Evolutionary conservation across 345 rosid species (phyloP), one percentile per base, ranked within the genome.

Genomic region (Geranium brycei): DNA sequence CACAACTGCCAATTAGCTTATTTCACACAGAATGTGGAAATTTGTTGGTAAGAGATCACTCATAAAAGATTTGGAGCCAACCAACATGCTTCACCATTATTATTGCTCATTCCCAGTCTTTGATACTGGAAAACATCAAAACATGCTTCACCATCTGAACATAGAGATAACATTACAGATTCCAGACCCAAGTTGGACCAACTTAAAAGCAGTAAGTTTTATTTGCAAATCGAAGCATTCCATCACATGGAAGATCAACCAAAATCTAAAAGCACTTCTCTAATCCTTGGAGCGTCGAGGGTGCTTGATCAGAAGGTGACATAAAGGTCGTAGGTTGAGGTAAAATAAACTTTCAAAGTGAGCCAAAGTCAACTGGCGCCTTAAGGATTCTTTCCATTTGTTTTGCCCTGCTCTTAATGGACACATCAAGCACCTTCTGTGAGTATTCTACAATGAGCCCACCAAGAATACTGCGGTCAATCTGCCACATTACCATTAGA

Each of bases 371-470:
- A 16, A 74, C 28, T 2, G 97, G 96, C 72, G 88, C 91, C 10
- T 87, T 85, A 72, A 93, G 79, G 71, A 85, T 82, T 81, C 96
- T 85, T 86, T 93, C 96, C 97, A 93, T 93, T 79, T 88, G 95
- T 64, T 66, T 73, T 11, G 96, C 96, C 71, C 99, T 83, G 1
- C 95, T 86, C 84, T 61, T 81, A 59, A 93, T 93, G 61, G 97
- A 93, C 99, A 90, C 82, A 79, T 93, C 99, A 72, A 93, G 79
- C 73, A 93, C 90, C 91, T 93, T 87, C 66, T 78, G 87, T n/a
- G 62, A 74, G 23, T 87, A 93, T 83, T 93, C 91, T 31, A 93
- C 87, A 47, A 90, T 78, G 4, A 93, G 75, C 60, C 99, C 99
- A 59, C 99, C 97, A 32, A 85, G 90, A 75, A 93, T 90, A 57